phyloP scores from a whole-genome alignment of 2,329 filamentous ascomycete genomes.

The Cercospora beticola region DNA sequence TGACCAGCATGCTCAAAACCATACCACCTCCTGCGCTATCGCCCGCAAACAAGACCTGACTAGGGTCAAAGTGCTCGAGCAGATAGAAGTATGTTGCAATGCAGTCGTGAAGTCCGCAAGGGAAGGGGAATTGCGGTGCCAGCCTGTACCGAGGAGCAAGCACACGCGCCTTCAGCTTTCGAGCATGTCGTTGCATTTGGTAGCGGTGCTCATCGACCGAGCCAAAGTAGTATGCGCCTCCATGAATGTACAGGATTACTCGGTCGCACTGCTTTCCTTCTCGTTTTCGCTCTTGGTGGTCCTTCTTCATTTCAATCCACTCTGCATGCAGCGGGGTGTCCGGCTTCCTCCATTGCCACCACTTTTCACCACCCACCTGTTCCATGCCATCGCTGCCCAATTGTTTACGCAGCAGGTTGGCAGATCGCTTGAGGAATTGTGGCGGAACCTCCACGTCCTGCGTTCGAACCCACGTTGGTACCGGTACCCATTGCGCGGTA shows the following conservation, averaged over 20 bases:
- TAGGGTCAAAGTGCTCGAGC: slow-evolving; percentile 71
- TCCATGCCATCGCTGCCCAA: slow-evolving; percentile 74
- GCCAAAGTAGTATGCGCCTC: slow-evolving; percentile 93
- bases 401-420: slow-evolving; percentile 66
- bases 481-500: slow-evolving; percentile 86
- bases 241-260: slow-evolving; percentile 91
- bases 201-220: slow-evolving; percentile 97
- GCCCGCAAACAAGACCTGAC: slow-evolving; percentile 81
- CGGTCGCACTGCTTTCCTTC: slow-evolving; percentile 60
- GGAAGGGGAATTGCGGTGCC: slow-evolving; percentile 92
- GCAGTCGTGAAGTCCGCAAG: slow-evolving; percentile 87
- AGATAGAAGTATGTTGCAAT: slow-evolving; percentile 84
- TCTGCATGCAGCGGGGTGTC: slow-evolving; percentile 71
- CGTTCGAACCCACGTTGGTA: slow-evolving; percentile 81
- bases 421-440: slow-evolving; percentile 64
- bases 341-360: slow-evolving; percentile 85
- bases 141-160: slow-evolving; percentile 84
- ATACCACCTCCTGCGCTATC: slow-evolving; percentile 94
- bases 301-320: slow-evolving; percentile 92
- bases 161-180: slow-evolving; percentile 87
- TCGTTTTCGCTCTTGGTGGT: slow-evolving; percentile 68
- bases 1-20: slow-evolving; percentile 75
- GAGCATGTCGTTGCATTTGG: slow-evolving; percentile 91
- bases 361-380: slow-evolving; percentile 74
- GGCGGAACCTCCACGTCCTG: slow-evolving; percentile 66